A percentile compares a stretch with the other conserved stretches of the same genome.
Conservation (phyloP, 768 basidiomycete species). For the Heimioporus sp. region DNA sequence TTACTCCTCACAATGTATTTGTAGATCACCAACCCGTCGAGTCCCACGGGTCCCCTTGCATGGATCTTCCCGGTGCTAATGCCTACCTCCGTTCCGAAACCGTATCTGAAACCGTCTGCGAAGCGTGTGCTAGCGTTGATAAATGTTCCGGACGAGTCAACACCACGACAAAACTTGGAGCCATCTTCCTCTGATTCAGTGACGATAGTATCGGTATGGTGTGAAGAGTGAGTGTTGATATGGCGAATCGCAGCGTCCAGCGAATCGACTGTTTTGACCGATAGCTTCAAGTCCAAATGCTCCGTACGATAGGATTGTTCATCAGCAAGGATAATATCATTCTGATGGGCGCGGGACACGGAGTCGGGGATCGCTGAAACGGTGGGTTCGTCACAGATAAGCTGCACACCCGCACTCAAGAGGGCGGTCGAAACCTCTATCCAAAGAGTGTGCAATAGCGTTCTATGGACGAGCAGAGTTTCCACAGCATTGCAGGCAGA, state of each 20-base stretch:
- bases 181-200: constrained; percentile 72
- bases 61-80: constrained; percentile 97
- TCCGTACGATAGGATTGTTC: constrained; percentile 80
- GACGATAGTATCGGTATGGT: constrained; percentile 93
- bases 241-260: constrained; percentile 75
- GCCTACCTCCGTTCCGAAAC: constrained; percentile 97
- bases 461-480: constrained; percentile 82
- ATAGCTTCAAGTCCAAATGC: constrained; percentile 82
- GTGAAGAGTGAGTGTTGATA: constrained; percentile 91
- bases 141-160: constrained; percentile 91
- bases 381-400: constrained; percentile 75
- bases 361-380: constrained; percentile 52
- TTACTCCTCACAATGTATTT: constrained; percentile 91
- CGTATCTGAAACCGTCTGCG: constrained; percentile 94
- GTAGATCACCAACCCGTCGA: constrained; percentile 93
- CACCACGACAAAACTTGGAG: constrained; percentile 76
- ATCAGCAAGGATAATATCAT: constrained; percentile 52
- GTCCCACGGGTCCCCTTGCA: constrained; percentile 92
- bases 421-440: constrained; percentile 73
- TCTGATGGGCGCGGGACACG: constrained; percentile 34
- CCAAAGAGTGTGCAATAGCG: constrained; percentile 74
- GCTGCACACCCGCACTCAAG: constrained; percentile 62
- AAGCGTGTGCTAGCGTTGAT: constrained; percentile 96
- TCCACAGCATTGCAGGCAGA: constrained; percentile 95
- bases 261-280: constrained; percentile 73